Base-by-base conservation (phyloP, 768 basidiomycete genomes). In the Podaxis mareebaensis region DNA sequence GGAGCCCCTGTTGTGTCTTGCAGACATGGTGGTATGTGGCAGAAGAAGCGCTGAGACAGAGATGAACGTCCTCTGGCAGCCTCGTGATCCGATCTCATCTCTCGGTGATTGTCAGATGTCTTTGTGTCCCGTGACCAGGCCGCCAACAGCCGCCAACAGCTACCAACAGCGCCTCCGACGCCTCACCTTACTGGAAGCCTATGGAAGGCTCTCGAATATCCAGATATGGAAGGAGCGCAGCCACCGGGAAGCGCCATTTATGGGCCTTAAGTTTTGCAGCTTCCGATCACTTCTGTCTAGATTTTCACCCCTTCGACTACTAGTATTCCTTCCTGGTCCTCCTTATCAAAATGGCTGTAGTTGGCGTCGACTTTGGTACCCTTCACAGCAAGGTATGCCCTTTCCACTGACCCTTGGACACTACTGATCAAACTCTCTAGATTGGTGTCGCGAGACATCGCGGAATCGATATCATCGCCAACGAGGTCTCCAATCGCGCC, bases 391-490 rank as follows among this genome's bases (percentile, higher is more conserved):
- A 96, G 85, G 93, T 91, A 63, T 42, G 79, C 48, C 3, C 24
- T 30, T 15, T 13, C 24, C 22, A 17, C 24, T 42, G 15, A 63
- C 51, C 40, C 61, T 46, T 42, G 55, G 58, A 61, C 67, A 24
- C 60, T 58, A 56, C 66, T 60, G 61, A 67, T 65, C 65, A 56
- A 39, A 48, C 24, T 12, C 53, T 74, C 8, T 67, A 93, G 93
- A 95, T 98, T 74, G 95, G 95, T 80, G 95, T 96, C 67, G 95
- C 95, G 20, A 85, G 95, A 78, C 90, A 93, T 78, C 85, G 93
- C 72, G 96, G 96, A 69, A 96, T 99, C 81, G 96, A 99, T 84
- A 95, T 99, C 77, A 96, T 99, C 81, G 82, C 88, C 65, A 99
- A 99, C 76, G 96, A 99, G 75, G 95, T 96, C 65, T 98, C 96